These are phyloP conservation scores for Moricandia moricandioides DNA, from an alignment of 345 rosid genomes.

Conservation along the genomic window DNA sequence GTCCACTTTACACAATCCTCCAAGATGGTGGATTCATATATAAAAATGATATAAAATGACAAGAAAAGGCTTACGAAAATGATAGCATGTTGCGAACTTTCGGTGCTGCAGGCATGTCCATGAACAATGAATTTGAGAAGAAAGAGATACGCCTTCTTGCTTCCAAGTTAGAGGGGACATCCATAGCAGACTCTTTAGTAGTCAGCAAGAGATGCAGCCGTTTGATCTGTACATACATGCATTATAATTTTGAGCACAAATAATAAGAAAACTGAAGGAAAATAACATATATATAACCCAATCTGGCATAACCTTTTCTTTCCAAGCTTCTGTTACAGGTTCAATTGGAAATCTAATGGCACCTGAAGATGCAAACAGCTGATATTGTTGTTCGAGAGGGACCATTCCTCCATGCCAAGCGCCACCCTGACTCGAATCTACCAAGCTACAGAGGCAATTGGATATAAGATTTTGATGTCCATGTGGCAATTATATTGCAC, in stretches of 20 bases:
- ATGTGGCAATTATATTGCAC: not conserved
- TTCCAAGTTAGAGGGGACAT: conserved; percentile 97
- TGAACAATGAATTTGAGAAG: conserved; percentile 96
- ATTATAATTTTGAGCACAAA: conserved; percentile 5
- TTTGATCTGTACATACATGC: conserved; percentile 54
- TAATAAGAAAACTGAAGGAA: not conserved
- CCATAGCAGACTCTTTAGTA: conserved; percentile 99
- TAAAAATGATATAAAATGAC: not conserved
- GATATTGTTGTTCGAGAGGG: conserved; percentile 61
- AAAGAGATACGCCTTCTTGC: conserved; percentile 96
- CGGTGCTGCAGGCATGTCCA: conserved; percentile 97
- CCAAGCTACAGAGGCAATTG: conserved; percentile 45
- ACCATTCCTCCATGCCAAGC: conserved; percentile 64
- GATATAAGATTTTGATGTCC: conserved; percentile 22
- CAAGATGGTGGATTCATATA: not conserved
- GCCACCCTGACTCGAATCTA: conserved; percentile 71
- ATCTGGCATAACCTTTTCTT: conserved; percentile 63
- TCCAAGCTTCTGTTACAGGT: conserved; percentile 87
- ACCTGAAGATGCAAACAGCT: conserved; percentile 84
- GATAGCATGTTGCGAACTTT: conserved; percentile 99
- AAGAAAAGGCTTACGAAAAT: conserved; percentile 79
- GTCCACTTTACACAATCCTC: not conserved
- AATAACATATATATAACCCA: conserved; percentile 6
- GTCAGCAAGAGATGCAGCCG: conserved; percentile 76
- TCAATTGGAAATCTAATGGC: conserved; percentile 83